A percentile compares a stretch with the other conserved stretches of the same genome.
These are phyloP conservation scores for Fusarium torreyae DNA, from an alignment of 2,329 filamentous ascomycete species.

Conservation along the genomic window DNA sequence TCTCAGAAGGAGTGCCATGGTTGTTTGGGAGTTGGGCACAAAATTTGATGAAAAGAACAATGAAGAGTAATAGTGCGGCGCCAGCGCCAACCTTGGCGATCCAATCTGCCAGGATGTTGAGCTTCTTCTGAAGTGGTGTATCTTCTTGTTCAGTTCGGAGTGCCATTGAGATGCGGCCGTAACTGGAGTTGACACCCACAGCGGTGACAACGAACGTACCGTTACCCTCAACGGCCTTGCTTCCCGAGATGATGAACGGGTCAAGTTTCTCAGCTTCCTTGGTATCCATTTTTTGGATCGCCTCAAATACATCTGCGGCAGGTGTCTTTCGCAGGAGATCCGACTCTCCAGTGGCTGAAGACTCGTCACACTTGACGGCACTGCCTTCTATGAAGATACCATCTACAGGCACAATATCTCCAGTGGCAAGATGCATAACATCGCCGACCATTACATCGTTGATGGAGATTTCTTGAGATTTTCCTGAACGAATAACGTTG, in stretches of 20 bases:
- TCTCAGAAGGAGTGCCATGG: conserved; percentile 64
- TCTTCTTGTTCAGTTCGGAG: conserved; percentile 66
- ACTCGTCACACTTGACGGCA: conserved; percentile 76
- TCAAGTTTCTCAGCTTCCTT: conserved; percentile 67
- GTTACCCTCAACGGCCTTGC: conserved; percentile 68
- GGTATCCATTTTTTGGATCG: conserved; percentile 62
- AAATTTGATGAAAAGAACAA: conserved; percentile 85
- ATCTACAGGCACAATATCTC: conserved; percentile 79
- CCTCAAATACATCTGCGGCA: conserved; percentile 71
- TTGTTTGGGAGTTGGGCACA: conserved; percentile 72
- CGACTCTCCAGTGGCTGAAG: conserved; percentile 81
- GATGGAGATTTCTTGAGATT: conserved; percentile 73
- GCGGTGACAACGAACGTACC: conserved; percentile 70
- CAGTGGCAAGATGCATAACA: conserved; percentile 77
- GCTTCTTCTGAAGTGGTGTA: conserved; percentile 70
- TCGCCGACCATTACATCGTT: conserved; percentile 79
- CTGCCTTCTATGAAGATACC: conserved; percentile 75
- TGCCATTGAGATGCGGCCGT: conserved; percentile 70
- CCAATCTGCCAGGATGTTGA: conserved; percentile 55
- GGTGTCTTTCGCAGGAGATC: conserved; percentile 78
- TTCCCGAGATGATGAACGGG: conserved; percentile 74
- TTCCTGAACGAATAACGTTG: conserved; percentile 77
- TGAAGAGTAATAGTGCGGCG: conserved; percentile 80
- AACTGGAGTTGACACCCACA: conserved; percentile 69
- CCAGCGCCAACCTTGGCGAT: conserved; percentile 68